Percentiles rank a stretch among this genome's conserved stretches.
Conservation (phyloP, 2,329 filamentous ascomycete genomes). For the Neonectria ditissima region DNA sequence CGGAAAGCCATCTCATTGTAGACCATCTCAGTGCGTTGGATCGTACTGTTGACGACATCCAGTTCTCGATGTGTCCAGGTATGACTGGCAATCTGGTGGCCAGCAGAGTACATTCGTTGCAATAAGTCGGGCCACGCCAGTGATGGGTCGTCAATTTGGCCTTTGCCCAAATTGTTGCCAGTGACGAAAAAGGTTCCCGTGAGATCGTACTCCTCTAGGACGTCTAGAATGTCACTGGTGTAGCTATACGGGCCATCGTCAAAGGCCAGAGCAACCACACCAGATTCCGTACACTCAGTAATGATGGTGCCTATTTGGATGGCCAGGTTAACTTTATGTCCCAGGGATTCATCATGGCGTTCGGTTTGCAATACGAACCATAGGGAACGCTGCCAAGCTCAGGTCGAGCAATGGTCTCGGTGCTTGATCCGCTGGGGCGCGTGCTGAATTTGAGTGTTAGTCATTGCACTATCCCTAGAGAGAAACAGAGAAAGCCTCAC, state of each 20-base stretch:
- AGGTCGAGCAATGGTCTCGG: slow-evolving; percentile 47
- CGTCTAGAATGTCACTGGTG: slow-evolving; percentile 55
- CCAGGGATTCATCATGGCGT: too few relatives aligned
- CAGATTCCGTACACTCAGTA: slow-evolving; percentile 49
- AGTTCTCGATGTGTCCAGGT: slow-evolving; percentile 60
- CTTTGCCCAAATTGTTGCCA: slow-evolving; percentile 54
- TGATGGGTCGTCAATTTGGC: slow-evolving; percentile 52
- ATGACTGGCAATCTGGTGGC: slow-evolving; percentile 59
- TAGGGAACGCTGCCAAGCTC: slow-evolving; percentile 52
- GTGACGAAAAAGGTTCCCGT: slow-evolving; percentile 57
- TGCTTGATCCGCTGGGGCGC: slow-evolving; percentile 48
- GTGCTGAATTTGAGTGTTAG: slow-evolving; percentile 40
- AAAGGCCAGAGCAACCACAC: slow-evolving; percentile 57
- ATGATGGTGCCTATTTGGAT: slow-evolving; percentile 33
- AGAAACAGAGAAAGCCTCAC: slow-evolving; percentile 43
- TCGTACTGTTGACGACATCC: slow-evolving; percentile 44
- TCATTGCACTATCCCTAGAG: neutral
- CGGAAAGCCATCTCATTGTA: slow-evolving; percentile 58
- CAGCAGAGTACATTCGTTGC: slow-evolving; percentile 52
- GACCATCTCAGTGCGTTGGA: slow-evolving; percentile 53
- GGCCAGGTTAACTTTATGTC: neutral
- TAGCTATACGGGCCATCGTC: slow-evolving; percentile 60
- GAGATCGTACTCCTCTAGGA: slow-evolving; percentile 46
- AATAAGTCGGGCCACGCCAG: slow-evolving; percentile 52
- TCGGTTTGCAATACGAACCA: slow-evolving; percentile 42